Percentiles rank a stretch among this genome's conserved stretches.
Conservation (phyloP, 345 rosid genomes). For the Zanthoxylum bungeanum region DNA sequence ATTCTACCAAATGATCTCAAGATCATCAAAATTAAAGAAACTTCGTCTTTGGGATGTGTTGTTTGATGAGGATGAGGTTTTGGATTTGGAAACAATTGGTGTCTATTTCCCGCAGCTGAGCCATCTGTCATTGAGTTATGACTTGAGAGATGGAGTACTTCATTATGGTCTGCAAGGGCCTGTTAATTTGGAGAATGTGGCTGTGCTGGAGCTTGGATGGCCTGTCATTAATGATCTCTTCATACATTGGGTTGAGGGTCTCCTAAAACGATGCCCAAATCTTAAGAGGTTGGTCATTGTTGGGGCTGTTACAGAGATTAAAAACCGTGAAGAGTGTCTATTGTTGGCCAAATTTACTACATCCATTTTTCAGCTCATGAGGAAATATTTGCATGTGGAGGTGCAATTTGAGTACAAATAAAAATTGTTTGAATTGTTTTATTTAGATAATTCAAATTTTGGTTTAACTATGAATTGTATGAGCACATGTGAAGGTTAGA, state of each 20-base stretch:
- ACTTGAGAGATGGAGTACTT: constrained; percentile 53
- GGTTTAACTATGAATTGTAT: constrained; percentile 11
- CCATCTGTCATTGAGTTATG: constrained; percentile 69
- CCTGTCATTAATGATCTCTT: constrained; percentile 53
- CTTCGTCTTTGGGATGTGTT: constrained; percentile 83
- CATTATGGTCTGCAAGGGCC: constrained; percentile 62
- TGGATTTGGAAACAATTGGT: constrained; percentile 71
- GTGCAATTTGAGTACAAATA: constrained; percentile 67
- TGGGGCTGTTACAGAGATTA: constrained; percentile 70
- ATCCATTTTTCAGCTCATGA: constrained; percentile 70
- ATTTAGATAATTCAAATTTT: constrained; percentile 17
- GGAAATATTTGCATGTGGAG: constrained; percentile 66
- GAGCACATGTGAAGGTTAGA: constrained; percentile 18
- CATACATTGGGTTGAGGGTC: constrained; percentile 60
- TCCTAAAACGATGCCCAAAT: constrained; percentile 65
- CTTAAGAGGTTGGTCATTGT: constrained; percentile 61
- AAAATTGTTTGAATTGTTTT: constrained; percentile 19
- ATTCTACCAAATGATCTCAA: constrained; percentile 73
- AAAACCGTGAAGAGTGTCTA: constrained; percentile 61
- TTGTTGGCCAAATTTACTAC: constrained; percentile 66
- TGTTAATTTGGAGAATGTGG: constrained; percentile 50
- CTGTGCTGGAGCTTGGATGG: constrained; percentile 78
- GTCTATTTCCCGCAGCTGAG: constrained; percentile 61
- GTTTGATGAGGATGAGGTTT: constrained; percentile 58
- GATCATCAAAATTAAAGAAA: constrained; percentile 61